phyloP scores from a whole-genome alignment of 208 protist species.

The Angomonas deanei region DNA sequence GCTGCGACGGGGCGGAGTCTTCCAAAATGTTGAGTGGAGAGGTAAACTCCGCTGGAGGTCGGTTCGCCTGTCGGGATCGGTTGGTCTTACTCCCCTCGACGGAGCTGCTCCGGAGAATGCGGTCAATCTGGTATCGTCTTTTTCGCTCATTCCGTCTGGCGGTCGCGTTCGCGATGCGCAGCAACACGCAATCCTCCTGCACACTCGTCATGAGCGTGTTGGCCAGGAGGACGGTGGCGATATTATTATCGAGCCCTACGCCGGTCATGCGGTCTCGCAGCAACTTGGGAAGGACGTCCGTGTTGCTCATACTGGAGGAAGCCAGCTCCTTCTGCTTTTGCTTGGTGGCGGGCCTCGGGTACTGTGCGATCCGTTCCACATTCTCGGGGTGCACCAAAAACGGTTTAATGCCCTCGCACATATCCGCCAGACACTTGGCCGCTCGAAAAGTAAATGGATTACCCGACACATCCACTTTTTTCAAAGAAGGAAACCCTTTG shows the following conservation, averaged over 20 bases:
- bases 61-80: neutral
- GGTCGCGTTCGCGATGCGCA: constrained; percentile 27
- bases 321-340: too few relatives aligned
- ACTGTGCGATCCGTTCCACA: too few relatives aligned
- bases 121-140: neutral
- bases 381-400: too few relatives aligned
- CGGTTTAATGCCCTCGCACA: constrained; percentile 24
- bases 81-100: neutral
- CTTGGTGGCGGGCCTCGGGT: too few relatives aligned
- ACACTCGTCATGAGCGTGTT: constrained; percentile 23
- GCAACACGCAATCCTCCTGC: constrained; percentile 17
- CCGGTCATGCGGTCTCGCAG: neutral
- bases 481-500: constrained; percentile 20
- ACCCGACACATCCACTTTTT: constrained; percentile 35
- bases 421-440: constrained; percentile 33
- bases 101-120: neutral
- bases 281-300: neutral
- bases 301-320: too few relatives aligned
- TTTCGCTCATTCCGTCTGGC: constrained; percentile 22
- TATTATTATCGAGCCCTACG: constrained; percentile 15
- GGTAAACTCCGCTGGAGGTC: neutral
- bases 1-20: too few relatives aligned
- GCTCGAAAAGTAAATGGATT: constrained; percentile 52
- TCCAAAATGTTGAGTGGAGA: neutral
- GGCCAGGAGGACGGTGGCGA: constrained; percentile 24